Conservation (phyloP, 164 flowering plant species). For the Berberis thunbergii region DNA sequence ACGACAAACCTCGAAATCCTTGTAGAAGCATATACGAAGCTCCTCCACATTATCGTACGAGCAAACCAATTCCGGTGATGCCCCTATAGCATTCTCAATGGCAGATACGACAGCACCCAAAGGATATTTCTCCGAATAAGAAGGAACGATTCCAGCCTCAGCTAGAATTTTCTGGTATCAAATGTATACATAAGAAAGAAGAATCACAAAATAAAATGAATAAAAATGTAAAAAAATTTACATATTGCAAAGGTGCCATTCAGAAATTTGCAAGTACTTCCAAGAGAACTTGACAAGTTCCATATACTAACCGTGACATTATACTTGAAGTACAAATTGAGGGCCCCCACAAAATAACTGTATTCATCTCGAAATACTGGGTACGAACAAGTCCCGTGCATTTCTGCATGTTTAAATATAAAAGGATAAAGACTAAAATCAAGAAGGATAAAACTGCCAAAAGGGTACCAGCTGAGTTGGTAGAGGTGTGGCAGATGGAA, state of each 20-base stretch:
- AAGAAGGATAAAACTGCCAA: too few species aligned
- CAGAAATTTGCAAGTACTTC: too few species aligned
- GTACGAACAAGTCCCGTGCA: conserved; percentile 83
- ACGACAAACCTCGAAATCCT: conserved; percentile 63
- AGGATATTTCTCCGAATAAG: conserved; percentile 68
- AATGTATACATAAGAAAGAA: not conserved
- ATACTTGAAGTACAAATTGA: conserved; percentile 68
- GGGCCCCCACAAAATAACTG: conserved; percentile 51
- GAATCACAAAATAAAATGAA: not conserved
- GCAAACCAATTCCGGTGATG: conserved; percentile 55
- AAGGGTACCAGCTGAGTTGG: too few species aligned
- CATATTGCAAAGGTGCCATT: not conserved
- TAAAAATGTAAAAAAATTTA: not conserved
- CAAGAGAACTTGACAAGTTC: not conserved
- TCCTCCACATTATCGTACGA: conserved; percentile 61
- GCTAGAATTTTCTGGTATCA: conserved; percentile 43
- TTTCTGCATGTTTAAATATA: conserved; percentile 30
- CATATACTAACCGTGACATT: conserved; percentile 63
- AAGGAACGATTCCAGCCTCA: conserved; percentile 71
- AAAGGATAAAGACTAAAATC: not conserved
- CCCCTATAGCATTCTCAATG: conserved; percentile 63
- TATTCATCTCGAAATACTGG: conserved; percentile 67
- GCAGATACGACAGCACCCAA: conserved; percentile 67
- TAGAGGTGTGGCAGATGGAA: too few species aligned
- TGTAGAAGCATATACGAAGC: conserved; percentile 69